Evolutionary conservation across 202 grass and related monocot species (phyloP).

Genomic region (Eragrostis tef): DNA sequence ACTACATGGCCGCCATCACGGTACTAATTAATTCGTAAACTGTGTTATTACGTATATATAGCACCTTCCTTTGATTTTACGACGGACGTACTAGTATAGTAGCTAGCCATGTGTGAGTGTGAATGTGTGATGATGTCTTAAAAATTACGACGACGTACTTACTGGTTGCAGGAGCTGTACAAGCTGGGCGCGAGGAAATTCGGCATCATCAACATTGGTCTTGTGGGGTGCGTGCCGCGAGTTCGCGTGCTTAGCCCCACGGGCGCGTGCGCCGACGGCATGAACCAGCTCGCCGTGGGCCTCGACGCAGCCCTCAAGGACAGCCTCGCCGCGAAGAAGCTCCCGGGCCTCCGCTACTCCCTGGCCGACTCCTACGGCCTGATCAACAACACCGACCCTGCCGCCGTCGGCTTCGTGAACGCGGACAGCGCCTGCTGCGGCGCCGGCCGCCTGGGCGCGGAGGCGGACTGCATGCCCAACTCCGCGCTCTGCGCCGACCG

Average conservation of each 20-base stretch:
- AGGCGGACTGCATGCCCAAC: background rate
- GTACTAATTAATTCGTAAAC: slow-evolving; percentile 4
- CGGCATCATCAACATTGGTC: slow-evolving; percentile 33
- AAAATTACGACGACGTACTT: no score
- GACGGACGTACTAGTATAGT: no score
- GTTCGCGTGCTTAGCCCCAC: slow-evolving; percentile 32
- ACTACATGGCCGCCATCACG: slow-evolving; percentile 27
- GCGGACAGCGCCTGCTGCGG: slow-evolving; percentile 58
- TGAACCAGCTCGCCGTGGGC: slow-evolving; percentile 42
- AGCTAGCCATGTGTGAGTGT: no score
- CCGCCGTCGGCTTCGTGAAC: no score
- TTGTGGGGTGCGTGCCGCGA: slow-evolving; percentile 4
- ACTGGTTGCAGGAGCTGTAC: slow-evolving; percentile 47
- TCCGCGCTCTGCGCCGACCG: slow-evolving; percentile 2
- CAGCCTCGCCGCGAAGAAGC: background rate
- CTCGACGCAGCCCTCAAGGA: slow-evolving; percentile 30
- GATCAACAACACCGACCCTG: background rate
- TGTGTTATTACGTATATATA: no score
- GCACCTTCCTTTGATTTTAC: no score
- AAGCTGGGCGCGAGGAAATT: slow-evolving; percentile 42
- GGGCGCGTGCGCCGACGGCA: no score
- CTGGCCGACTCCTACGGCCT: slow-evolving; percentile 20
- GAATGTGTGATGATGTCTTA: no score
- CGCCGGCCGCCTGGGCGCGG: slow-evolving; percentile 21
- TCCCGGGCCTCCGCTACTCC: slow-evolving; percentile 39